Evolutionary conservation across 73 alveolate genomes (phyloP).

Genomic region (Tetrahymena elliotti): DNA sequence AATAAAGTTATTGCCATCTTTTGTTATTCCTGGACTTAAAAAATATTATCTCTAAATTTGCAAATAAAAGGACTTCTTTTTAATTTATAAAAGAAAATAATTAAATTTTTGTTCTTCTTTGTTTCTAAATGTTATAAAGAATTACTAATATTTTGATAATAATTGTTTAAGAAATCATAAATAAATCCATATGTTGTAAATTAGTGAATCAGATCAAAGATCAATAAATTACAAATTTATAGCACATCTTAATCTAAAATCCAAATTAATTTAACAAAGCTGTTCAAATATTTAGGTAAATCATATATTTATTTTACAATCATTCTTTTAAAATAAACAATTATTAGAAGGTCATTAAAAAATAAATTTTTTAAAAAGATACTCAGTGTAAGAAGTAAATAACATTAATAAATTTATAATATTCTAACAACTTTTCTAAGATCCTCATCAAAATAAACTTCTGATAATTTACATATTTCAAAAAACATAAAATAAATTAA

Average conservation of each 20-base stretch:
- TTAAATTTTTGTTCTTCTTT: not conserved
- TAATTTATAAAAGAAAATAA: not conserved
- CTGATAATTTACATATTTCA: too few species aligned
- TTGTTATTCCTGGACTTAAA: not conserved
- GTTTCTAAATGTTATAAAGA: not conserved
- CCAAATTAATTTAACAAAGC: not conserved
- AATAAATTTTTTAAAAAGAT: too few species aligned
- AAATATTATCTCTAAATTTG: not conserved
- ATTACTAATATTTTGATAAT: not conserved
- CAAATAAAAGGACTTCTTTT: not conserved
- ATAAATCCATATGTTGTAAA: not conserved
- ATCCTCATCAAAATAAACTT: too few species aligned
- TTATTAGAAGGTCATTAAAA: too few species aligned
- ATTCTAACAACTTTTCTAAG: too few species aligned
- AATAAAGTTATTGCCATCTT: not conserved
- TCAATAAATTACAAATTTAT: not conserved
- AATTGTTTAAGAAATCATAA: not conserved
- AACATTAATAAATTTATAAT: too few species aligned
- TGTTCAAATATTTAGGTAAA: too few species aligned
- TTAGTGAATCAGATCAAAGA: too few species aligned
- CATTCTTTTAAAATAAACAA: not conserved
- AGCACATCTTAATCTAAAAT: too few species aligned
- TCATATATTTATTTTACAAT: too few species aligned
- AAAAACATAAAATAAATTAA: too few species aligned
- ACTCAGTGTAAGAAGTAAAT: too few species aligned